Conservation (phyloP, 1,284 basidiomycete species). For the Melampsora larici-populina region DNA sequence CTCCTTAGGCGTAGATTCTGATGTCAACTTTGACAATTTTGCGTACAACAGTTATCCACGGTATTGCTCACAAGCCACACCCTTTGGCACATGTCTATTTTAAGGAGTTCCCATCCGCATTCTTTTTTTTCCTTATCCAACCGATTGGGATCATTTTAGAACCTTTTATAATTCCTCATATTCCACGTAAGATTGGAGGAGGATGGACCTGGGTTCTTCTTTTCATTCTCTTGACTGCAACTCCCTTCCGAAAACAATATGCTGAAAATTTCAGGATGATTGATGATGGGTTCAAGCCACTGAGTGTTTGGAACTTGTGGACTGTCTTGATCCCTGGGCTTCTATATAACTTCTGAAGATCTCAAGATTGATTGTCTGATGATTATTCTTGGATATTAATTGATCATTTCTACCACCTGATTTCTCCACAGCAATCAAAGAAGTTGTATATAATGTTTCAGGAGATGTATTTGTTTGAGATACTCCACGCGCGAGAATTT, state of each 20-base stretch:
- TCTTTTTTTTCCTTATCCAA: conserved; percentile 30
- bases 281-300: too few species aligned
- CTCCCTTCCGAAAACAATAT: conserved; percentile 5
- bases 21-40: neutral
- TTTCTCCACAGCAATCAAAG: too few species aligned
- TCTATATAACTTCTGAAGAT: too few species aligned
- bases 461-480: too few species aligned
- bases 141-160: conserved; percentile 25
- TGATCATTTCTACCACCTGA: too few species aligned
- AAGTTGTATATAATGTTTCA: too few species aligned
- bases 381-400: too few species aligned
- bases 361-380: too few species aligned
- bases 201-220: conserved; percentile 4
- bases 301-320: too few species aligned
- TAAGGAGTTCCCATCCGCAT: conserved; percentile 5
- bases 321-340: too few species aligned
- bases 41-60: neutral
- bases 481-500: too few species aligned
- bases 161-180: conserved; percentile 22
- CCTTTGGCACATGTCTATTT: conserved; percentile 6
- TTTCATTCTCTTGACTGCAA: conserved; percentile 10
- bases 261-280: too few species aligned
- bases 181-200: conserved; percentile 18
- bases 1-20: neutral
- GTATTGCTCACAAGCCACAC: conserved; percentile 11